phyloP scores from a whole-genome alignment of 352 stramenopile genomes.

The Hyaloperonospora arabidopsidis region DNA sequence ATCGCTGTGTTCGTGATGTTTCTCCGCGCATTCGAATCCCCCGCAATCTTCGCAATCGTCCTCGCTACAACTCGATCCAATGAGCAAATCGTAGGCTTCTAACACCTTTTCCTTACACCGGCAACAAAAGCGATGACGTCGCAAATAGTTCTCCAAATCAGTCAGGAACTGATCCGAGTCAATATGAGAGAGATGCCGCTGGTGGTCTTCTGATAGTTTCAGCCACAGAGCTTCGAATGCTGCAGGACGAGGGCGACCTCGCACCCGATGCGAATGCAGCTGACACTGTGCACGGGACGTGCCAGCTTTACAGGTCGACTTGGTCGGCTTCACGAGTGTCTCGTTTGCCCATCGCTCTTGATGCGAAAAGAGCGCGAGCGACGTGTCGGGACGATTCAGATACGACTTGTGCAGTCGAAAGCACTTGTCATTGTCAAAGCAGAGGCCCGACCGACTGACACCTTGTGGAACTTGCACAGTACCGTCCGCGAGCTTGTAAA shows the following conservation, averaged over 20 bases:
- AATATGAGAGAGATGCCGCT: constrained; percentile 76
- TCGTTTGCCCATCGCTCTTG: constrained; percentile 61
- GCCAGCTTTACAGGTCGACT: constrained; percentile 25
- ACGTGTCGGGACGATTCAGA: constrained; percentile 53
- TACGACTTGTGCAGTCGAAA: constrained; percentile 68
- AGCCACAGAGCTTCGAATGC: constrained; percentile 74
- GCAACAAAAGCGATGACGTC: constrained; percentile 81
- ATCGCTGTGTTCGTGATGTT: constrained; percentile 61
- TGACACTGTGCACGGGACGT: constrained; percentile 52
- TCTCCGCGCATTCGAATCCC: constrained; percentile 66
- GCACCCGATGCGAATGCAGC: constrained; percentile 69
- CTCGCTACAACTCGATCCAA: constrained; percentile 77
- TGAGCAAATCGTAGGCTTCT: constrained; percentile 81
- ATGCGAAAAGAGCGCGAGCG: constrained; percentile 69
- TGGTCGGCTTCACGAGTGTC: constrained; percentile 45
- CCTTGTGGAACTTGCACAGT: constrained; percentile 33
- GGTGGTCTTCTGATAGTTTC: constrained; percentile 69
- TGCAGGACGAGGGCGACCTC: constrained; percentile 56
- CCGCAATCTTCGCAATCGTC: constrained; percentile 82
- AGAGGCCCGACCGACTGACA: constrained; percentile 43
- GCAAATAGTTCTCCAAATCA: constrained; percentile 76
- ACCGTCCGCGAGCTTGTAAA: constrained; percentile 56
- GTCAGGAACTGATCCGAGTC: constrained; percentile 84
- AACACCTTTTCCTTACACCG: constrained; percentile 85
- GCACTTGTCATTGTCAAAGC: constrained; percentile 47